Conservation (phyloP, 2,329 filamentous ascomycete species). For the Sclerotinia sclerotiorum region DNA sequence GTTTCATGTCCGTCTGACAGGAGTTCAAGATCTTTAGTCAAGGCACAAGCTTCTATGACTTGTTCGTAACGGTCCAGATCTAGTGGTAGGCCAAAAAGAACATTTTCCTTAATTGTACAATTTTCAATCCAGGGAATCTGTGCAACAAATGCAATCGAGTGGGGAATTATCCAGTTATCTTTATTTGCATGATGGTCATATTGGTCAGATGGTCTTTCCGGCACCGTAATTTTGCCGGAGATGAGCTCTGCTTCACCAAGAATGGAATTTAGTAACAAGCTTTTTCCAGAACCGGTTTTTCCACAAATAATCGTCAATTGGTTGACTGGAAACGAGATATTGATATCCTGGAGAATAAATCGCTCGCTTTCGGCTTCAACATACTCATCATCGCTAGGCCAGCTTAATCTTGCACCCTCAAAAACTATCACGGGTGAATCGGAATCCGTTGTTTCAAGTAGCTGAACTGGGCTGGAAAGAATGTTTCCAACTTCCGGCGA, state of each 20-base stretch:
- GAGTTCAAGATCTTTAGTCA: conserved; percentile 72
- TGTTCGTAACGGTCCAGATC: conserved; percentile 65
- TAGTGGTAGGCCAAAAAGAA: conserved; percentile 70
- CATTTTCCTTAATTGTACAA: conserved; percentile 71
- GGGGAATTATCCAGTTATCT: conserved; percentile 64
- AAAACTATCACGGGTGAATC: conserved; percentile 51
- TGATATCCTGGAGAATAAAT: conserved; percentile 65
- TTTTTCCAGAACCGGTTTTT: conserved; percentile 76
- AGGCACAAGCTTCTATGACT: conserved; percentile 67
- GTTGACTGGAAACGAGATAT: conserved; percentile 63
- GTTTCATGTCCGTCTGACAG: conserved; percentile 73
- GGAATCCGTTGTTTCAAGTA: conserved; percentile 42
- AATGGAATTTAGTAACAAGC: conserved; percentile 68
- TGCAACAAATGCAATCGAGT: conserved; percentile 68
- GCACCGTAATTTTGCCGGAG: conserved; percentile 57
- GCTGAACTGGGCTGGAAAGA: conserved; percentile 46
- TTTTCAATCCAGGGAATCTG: conserved; percentile 87
- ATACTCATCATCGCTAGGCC: conserved; percentile 43
- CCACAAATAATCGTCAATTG: conserved; percentile 73
- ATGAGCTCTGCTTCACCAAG: conserved; percentile 73
- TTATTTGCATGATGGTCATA: conserved; percentile 60
- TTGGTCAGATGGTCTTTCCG: conserved; percentile 47
- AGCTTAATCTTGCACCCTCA: conserved; percentile 65
- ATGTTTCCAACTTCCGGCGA: conserved; percentile 60
- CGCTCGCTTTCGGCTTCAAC: conserved; percentile 16